Evolutionary conservation across 768 basidiomycete genomes (phyloP), one percentile per base, ranked within the genome.

Genomic region (Phlebiopsis gigantea): DNA sequence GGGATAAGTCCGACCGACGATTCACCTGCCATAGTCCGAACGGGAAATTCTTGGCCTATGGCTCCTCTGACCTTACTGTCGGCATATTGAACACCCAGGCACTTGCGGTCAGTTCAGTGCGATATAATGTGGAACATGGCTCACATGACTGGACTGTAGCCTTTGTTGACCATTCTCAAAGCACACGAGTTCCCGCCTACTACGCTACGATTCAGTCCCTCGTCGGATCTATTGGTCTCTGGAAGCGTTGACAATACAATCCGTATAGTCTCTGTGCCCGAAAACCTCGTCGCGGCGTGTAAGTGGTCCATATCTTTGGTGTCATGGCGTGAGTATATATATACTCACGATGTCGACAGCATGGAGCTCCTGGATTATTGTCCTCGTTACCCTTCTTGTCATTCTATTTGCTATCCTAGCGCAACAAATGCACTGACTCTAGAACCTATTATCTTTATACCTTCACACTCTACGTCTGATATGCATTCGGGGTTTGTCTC

Each of bases 161-260:
- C 94, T 1, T 68, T 93, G 12, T 72, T 92, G 28, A 85, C 85
- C 19, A 97, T 99, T 59, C 75, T 98, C 57, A 91, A 90, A 71
- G 90, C 97, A 0, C 96, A 98, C 70, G 93, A 95, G 58, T 93
- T 98, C 69, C 90, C 97, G 4, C 83, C 91, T 5, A 98, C 97
- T 1, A 84, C 89, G 4, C 72, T 99, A 55, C 82, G 81, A 57
- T 99, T 99, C 77, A 96, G 88, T 67, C 87, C 93, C 1, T 77
- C 83, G 5, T 85, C 87, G 12, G 82, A 77, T n/a, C 62, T 95
- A 12, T 78, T 99, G 3, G 81, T 95, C 19, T 92, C 92, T 5
- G 95, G 90, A 17, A 93, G 93, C 63, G 89, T 91, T 7, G 96
- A 98, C 72, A 93, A 90, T 68, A 83, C 88, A 1, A 74, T 98